Evolutionary conservation across 2,329 filamentous ascomycete species (phyloP).

Genomic region (Penicillium sp.): DNA sequence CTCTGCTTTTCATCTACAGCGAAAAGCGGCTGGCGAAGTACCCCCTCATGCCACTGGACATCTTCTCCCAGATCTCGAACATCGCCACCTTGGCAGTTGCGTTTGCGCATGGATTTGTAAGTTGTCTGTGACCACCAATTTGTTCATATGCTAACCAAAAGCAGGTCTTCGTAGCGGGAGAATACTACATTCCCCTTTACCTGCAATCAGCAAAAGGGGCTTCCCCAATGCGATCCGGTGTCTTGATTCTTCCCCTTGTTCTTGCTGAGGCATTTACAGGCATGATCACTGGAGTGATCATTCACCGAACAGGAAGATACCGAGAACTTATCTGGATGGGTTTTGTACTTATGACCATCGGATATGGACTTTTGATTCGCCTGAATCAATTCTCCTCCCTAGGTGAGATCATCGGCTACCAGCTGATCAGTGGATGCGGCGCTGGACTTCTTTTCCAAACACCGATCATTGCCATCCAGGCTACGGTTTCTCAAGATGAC

Average conservation of each 20-base stretch:
- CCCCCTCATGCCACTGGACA: conserved; percentile 66
- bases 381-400: conserved; percentile 39
- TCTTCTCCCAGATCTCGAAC: conserved; percentile 60
- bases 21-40: conserved; percentile 65
- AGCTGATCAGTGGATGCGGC: conserved; percentile 54
- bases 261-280: conserved; percentile 46
- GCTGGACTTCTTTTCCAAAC: conserved; percentile 55
- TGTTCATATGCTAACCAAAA: not conserved
- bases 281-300: conserved; percentile 49
- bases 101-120: conserved; percentile 50
- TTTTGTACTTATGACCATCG: conserved; percentile 43
- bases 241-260: conserved; percentile 63
- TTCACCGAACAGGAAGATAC: conserved; percentile 53
- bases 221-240: conserved; percentile 59
- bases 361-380: conserved; percentile 50
- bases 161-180: conserved; percentile 63
- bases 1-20: conserved; percentile 57
- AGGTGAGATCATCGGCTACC: conserved; percentile 47
- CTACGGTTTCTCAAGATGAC: conserved; percentile 51
- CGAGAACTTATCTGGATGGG: conserved; percentile 49
- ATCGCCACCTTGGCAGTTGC: conserved; percentile 56
- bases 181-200: conserved; percentile 73
- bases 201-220: conserved; percentile 68
- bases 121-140: not conserved
- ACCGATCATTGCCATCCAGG: conserved; percentile 58